phyloP scores from a whole-genome alignment of 768 basidiomycete species.

The Tephrocybe rancida region DNA sequence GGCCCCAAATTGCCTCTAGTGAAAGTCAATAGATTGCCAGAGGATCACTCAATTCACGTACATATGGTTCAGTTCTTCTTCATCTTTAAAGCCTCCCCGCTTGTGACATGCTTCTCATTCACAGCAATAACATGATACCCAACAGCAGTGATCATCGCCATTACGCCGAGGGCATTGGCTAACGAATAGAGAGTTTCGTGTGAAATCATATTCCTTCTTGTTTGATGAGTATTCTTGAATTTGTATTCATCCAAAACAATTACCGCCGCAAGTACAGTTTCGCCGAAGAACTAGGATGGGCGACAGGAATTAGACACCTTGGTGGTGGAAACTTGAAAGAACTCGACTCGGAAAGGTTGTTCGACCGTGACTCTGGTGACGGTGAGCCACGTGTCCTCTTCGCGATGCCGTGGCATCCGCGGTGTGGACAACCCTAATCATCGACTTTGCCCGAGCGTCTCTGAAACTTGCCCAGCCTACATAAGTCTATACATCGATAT shows the following conservation, averaged over 20 bases:
- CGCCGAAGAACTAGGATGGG: too few relatives aligned
- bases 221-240: not conserved
- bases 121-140: constrained; percentile 91
- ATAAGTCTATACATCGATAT: too few relatives aligned
- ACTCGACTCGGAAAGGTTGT: too few relatives aligned
- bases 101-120: constrained; percentile 54
- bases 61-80: constrained; percentile 16
- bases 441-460: too few relatives aligned
- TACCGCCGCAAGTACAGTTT: not conserved
- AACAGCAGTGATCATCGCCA: constrained; percentile 88
- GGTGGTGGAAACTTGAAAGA: too few relatives aligned
- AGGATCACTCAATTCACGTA: not conserved
- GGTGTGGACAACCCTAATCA: too few relatives aligned
- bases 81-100: constrained; percentile 22
- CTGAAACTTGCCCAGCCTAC: too few relatives aligned
- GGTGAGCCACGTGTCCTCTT: too few relatives aligned
- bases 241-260: not conserved
- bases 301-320: too few relatives aligned
- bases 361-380: too few relatives aligned
- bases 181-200: constrained; percentile 80
- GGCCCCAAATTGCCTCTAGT: constrained; percentile 49
- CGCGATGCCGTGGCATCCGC: too few relatives aligned
- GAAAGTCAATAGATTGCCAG: too few relatives aligned
- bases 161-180: constrained; percentile 79
- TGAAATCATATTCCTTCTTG: constrained; percentile 64